phyloP scores from a whole-genome alignment of 768 basidiomycete species.

The Auriscalpium orientale region DNA sequence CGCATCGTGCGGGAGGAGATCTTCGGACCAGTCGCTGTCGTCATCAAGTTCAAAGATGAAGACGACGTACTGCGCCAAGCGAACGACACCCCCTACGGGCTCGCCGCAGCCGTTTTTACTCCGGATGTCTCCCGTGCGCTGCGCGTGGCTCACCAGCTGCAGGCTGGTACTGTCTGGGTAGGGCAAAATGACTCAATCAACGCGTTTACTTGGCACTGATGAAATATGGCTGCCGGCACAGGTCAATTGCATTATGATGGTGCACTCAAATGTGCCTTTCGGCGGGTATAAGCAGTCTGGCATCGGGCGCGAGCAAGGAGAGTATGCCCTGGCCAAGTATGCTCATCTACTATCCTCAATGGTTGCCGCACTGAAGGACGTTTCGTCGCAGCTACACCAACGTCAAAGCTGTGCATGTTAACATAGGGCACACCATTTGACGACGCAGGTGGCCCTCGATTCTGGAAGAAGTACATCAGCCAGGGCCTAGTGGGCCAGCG shows the following conservation, averaged over 20 bases:
- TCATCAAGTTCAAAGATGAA: slow-evolving; percentile 58
- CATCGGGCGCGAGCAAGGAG: slow-evolving; percentile 61
- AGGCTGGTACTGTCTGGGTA: slow-evolving; percentile 75
- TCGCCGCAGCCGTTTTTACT: slow-evolving; percentile 85
- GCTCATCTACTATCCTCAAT: neutral
- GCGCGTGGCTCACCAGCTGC: slow-evolving; percentile 60
- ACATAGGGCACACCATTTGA: slow-evolving; percentile 7
- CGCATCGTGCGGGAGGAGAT: slow-evolving; percentile 53
- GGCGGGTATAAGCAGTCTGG: slow-evolving; percentile 73
- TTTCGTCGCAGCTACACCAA: slow-evolving; percentile 9
- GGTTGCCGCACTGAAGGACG: slow-evolving; percentile 2
- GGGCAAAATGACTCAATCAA: neutral
- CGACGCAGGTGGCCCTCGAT: neutral
- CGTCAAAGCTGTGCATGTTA: slow-evolving; percentile 12
- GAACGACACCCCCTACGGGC: slow-evolving; percentile 83
- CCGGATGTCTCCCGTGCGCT: slow-evolving; percentile 71
- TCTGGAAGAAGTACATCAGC: too few relatives aligned
- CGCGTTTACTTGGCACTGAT: neutral
- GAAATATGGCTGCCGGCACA: neutral
- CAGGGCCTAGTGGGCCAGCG: too few relatives aligned
- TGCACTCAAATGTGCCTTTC: slow-evolving; percentile 34
- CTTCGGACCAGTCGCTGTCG: slow-evolving; percentile 64
- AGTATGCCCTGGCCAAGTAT: slow-evolving; percentile 50
- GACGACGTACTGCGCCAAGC: slow-evolving; percentile 63
- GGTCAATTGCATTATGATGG: slow-evolving; percentile 33